phyloP scores from a whole-genome alignment of 2,329 filamentous ascomycete genomes.

The Rhinocladiella mackenziei region DNA sequence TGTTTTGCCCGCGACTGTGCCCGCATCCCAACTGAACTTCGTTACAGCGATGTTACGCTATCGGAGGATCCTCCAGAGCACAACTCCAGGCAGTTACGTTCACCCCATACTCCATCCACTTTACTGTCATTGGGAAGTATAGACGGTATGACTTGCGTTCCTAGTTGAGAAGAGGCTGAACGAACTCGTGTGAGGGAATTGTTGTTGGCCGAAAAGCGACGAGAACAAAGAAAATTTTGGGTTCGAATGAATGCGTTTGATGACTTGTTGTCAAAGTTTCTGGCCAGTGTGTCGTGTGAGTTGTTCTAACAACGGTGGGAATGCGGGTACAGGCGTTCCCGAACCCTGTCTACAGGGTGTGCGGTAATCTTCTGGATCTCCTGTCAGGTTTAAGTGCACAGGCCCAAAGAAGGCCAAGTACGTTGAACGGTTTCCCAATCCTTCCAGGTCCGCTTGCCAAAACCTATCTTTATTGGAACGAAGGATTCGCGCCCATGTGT shows the following conservation, averaged over 20 bases:
- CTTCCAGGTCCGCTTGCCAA: too few species aligned
- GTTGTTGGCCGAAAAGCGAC: neutral
- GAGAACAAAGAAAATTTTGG: conserved; percentile 1
- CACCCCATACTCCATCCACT: conserved; percentile 1
- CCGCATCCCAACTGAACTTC: too few species aligned
- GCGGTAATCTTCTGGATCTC: too few species aligned
- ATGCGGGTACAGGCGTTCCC: too few species aligned
- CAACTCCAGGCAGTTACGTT: neutral
- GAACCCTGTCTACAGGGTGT: too few species aligned
- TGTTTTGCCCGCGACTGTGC: neutral
- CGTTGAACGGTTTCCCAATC: too few species aligned
- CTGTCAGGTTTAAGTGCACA: too few species aligned
- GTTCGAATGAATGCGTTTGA: neutral
- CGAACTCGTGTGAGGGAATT: conserved; percentile 1
- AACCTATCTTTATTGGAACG: too few species aligned
- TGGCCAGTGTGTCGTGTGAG: neutral
- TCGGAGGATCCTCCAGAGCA: neutral
- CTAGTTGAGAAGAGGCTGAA: conserved; percentile 1
- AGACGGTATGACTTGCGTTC: neutral
- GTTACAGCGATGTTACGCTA: too few species aligned
- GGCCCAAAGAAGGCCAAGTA: too few species aligned
- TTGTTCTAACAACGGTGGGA: too few species aligned
- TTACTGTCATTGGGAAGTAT: conserved; percentile 2
- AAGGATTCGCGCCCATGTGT: too few species aligned
- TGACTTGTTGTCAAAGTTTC: conserved; percentile 7